Base-by-base conservation (phyloP, 2,329 filamentous ascomycete genomes). In the Phaeomoniella chlamydospora region DNA sequence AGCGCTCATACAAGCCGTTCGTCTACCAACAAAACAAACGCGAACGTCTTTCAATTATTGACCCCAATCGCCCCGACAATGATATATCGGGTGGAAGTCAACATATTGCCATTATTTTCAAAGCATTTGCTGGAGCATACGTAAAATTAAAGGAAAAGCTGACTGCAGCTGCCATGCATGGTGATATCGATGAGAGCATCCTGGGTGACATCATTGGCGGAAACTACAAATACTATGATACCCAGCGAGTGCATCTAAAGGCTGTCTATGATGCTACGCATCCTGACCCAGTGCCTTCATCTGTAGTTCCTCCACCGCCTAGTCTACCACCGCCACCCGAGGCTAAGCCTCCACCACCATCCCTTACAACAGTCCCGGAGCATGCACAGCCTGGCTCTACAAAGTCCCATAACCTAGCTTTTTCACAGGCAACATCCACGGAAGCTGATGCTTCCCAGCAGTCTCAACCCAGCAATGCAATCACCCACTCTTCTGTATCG, bases 31-130 rank as follows among this genome's bases (percentile, higher is more conserved):
- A 52, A 49, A 72, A 70, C 47, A 77, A 77, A 48, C 57, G 55
- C 11, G 67, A 79, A 35, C 75, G 85, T 2, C 66, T 98, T 2
- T 82, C 80, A 5, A 94, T 98, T 48, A 80, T 94, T 39, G 90
- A 98, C 50, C 90, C 90, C 0, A 94, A 96, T 55, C 81, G 83
- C 39, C 55, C 72, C 0, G 62, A 68, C 16, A 96, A 96, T 53
- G 90, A 98, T 50, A 90, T 98, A 16, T 79, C 90, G 0, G 86
- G 86, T 6, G 87, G 87, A 6, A 90, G 86, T 0, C 70, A 65
- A 32, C 80, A 83, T 44, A 82, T 80, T 5, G 45, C 57, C 1
- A 62, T 71, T 5, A 81, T 94, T 34, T 62, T 83, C 44, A 53
- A 64, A n/a, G 65, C 68, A 10, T 96, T 98, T 54, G 62, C 70